Evolutionary conservation across 352 stramenopile species (phyloP), one percentile per base, ranked within the genome.

Genomic region (Globisporangium spinosum): DNA sequence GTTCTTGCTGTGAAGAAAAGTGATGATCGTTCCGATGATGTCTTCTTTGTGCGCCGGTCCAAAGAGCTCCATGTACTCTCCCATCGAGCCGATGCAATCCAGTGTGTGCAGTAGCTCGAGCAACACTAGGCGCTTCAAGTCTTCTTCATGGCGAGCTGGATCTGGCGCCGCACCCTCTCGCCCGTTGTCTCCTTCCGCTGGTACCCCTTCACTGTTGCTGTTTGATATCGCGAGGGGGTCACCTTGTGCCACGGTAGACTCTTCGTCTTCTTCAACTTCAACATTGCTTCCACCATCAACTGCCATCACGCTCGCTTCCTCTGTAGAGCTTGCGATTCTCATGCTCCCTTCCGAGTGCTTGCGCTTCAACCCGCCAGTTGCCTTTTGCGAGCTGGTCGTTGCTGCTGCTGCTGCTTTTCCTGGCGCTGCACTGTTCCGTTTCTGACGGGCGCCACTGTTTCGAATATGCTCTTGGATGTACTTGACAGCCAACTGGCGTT

Each of bases 1-100:
- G 49, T 96, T 93, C 64, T 89, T 90, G 74, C 80, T 94, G 64
- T 94, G 82, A 2, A 96, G 69, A 67, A 96, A 94, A 6, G 83
- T 96, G 47, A 96, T 78, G 45, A 91, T 88, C 5, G 82, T 93
- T 51, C 80, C 82, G 22, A 94, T 77, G 47, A 93, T 90, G 35
- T 96, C 88, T 74, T 96, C 88, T 64, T 91, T 92, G 34, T 93
- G 65, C 20, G 87, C 85, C 10, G 88, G 85, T 3, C 83, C 88
- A 55, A 96, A 91, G 2, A 96, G 77, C 60, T 96, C 88, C 64
- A 93, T 71, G 49, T 96, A 94, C 55, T 96, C 88, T 7, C 88
- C 88, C 76, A 94, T 89, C 6, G 85, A 87, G 2, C 86, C 88
- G 34, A 96, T 79, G 67, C 88, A 94, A 58, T 96, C 86, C 51